Evolutionary conservation across 1,139 yeast species (phyloP).

Genomic region (Tardiomyces depauwii): DNA sequence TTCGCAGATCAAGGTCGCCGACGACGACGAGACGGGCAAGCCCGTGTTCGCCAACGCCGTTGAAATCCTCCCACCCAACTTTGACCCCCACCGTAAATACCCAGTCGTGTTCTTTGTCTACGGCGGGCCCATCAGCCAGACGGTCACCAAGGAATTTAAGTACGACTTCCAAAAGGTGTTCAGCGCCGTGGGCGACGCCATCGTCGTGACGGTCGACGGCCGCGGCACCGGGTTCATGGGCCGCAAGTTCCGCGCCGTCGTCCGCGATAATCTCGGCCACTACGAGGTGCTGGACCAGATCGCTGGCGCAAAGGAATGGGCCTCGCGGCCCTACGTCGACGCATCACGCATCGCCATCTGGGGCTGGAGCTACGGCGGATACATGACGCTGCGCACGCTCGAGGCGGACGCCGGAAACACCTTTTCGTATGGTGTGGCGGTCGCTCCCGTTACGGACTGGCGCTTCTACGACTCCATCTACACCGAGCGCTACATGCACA

Average conservation of each 20-base stretch:
- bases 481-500: slow-evolving; percentile 84
- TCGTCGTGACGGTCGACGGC: slow-evolving; percentile 81
- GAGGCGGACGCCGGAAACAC: slow-evolving; percentile 59
- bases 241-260: slow-evolving; percentile 61
- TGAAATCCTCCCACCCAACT: slow-evolving; percentile 66
- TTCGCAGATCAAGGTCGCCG: slow-evolving; percentile 37
- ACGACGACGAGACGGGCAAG: slow-evolving; percentile 24
- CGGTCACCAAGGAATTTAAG: slow-evolving; percentile 42
- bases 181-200: slow-evolving; percentile 44
- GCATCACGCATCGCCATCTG: slow-evolving; percentile 65
- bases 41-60: slow-evolving; percentile 48
- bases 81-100: slow-evolving; percentile 42
- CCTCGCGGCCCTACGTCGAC: slow-evolving; percentile 45
- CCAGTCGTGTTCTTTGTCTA: slow-evolving; percentile 78
- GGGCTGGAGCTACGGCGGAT: slow-evolving; percentile 96
- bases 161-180: slow-evolving; percentile 56
- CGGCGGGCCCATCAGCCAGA: slow-evolving; percentile 93
- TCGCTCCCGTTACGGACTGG: slow-evolving; percentile 88
- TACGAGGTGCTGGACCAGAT: slow-evolving; percentile 84
- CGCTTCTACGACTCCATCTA: slow-evolving; percentile 66
- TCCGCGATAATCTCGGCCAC: slow-evolving; percentile 59
- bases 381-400: slow-evolving; percentile 61
- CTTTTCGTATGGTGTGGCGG: slow-evolving; percentile 74
- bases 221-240: slow-evolving; percentile 92
- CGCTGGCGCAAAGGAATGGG: slow-evolving; percentile 51